Conservation (phyloP, 1,284 basidiomycete species). For the Sporisorium graminicola region DNA sequence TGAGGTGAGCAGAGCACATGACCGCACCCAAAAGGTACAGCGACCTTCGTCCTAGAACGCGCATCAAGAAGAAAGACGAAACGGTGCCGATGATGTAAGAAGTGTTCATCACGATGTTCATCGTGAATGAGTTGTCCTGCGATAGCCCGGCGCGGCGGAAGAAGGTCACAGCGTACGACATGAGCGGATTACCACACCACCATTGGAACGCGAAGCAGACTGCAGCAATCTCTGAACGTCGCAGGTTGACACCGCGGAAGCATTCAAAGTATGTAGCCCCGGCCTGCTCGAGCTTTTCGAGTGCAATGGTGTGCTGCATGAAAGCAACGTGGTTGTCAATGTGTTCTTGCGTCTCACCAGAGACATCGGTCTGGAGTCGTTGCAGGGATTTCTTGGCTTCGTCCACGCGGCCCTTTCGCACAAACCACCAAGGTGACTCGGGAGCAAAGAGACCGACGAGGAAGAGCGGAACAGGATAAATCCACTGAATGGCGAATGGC, state of each 20-base stretch:
- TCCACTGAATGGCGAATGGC: constrained; percentile 71
- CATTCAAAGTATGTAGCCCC: constrained; percentile 71
- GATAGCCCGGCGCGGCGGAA: constrained; percentile 71
- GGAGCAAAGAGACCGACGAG: constrained; percentile 65
- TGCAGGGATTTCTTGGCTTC: constrained; percentile 70
- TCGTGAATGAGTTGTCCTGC: constrained; percentile 68
- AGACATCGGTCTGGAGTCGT: constrained; percentile 22
- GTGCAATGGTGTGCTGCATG: constrained; percentile 70
- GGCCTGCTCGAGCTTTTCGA: constrained; percentile 67
- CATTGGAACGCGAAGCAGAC: constrained; percentile 67
- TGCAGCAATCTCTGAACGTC: constrained; percentile 71
- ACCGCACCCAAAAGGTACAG: constrained; percentile 72
- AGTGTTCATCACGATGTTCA: constrained; percentile 70
- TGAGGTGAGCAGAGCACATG: constrained; percentile 69
- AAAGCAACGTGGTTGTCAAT: constrained; percentile 71
- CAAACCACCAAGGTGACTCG: constrained; percentile 72
- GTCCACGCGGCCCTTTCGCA: constrained; percentile 71
- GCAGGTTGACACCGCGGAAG: constrained; percentile 70
- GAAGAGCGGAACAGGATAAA: constrained; percentile 67
- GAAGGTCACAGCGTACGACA: constrained; percentile 69
- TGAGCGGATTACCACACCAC: constrained; percentile 64
- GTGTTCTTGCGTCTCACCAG: no score
- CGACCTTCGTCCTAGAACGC: constrained; percentile 70
- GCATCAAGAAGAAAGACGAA: constrained; percentile 71
- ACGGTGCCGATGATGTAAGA: constrained; percentile 70